Evolutionary conservation across 2,329 filamentous ascomycete species (phyloP).

Genomic region (Cadophora sp.): DNA sequence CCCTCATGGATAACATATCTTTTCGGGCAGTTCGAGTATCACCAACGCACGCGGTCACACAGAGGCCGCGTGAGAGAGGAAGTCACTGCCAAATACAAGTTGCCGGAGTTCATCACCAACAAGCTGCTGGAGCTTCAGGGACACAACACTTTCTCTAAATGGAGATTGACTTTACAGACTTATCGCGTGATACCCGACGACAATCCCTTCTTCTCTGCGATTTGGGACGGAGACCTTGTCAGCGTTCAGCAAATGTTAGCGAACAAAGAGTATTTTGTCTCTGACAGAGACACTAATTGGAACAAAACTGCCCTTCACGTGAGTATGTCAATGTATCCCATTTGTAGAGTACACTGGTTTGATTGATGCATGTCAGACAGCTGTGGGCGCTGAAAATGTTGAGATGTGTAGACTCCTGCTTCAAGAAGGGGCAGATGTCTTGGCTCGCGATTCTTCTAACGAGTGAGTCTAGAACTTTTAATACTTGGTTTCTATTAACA

Average conservation of each 20-base stretch:
- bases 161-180: constrained; percentile 11
- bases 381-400: not conserved
- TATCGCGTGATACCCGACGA: constrained; percentile 6
- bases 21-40: constrained; percentile 20
- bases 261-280: constrained; percentile 16
- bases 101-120: constrained; percentile 10
- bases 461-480: not conserved
- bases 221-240: constrained; percentile 11
- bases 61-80: constrained; percentile 11
- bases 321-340: not conserved
- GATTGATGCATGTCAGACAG: not conserved
- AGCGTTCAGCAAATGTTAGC: constrained; percentile 20
- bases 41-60: not conserved
- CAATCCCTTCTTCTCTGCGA: constrained; percentile 7
- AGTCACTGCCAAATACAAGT: constrained; percentile 13
- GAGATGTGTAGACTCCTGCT: constrained; percentile 1
- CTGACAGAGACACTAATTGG: not conserved
- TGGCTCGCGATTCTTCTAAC: not conserved
- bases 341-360: not conserved
- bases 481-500: too few species aligned
- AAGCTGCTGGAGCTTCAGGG: constrained; percentile 20
- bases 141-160: constrained; percentile 11
- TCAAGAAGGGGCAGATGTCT: not conserved
- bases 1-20: constrained; percentile 17
- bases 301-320: constrained; percentile 14